A percentile compares a stretch with the other conserved stretches of the same genome.
Evolutionary conservation across 495 filamentous ascomycete species (phyloP).

Genomic region (Letharia columbiana): DNA sequence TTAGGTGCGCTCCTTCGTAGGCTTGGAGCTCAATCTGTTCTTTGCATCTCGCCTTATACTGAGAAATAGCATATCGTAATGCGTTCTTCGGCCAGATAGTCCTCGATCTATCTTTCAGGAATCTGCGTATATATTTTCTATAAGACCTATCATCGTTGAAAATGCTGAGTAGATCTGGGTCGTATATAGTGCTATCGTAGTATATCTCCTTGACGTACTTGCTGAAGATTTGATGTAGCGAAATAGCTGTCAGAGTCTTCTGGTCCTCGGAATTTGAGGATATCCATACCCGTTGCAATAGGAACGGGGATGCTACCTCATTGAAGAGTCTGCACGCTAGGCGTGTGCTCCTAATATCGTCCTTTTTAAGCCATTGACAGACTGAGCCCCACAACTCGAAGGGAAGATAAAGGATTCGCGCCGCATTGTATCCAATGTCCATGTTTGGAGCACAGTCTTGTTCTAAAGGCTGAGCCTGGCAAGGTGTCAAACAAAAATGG

Average conservation of each 20-base stretch:
- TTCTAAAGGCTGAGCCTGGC: neutral
- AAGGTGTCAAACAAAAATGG: neutral
- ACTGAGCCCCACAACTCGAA: neutral
- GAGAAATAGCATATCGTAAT: neutral
- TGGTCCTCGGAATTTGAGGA: neutral
- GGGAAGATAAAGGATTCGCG: neutral
- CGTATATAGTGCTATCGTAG: neutral
- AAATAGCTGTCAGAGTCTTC: neutral
- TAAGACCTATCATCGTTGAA: neutral
- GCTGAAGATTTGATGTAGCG: neutral
- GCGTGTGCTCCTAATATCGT: neutral
- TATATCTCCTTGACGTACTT: neutral
- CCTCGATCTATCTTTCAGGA: neutral
- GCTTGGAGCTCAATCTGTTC: neutral
- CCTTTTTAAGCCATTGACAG: neutral
- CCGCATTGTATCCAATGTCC: neutral
- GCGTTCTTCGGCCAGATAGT: neutral
- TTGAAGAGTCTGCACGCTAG: neutral
- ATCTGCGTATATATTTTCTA: neutral
- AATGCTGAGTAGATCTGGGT: neutral
- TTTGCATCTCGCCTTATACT: neutral
- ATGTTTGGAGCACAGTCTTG: neutral
- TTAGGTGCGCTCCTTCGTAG: neutral
- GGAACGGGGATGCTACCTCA: neutral
- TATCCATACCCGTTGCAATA: neutral